Base-by-base conservation (phyloP, 164 flowering plant genomes). In the Magnolia changhungtana region DNA sequence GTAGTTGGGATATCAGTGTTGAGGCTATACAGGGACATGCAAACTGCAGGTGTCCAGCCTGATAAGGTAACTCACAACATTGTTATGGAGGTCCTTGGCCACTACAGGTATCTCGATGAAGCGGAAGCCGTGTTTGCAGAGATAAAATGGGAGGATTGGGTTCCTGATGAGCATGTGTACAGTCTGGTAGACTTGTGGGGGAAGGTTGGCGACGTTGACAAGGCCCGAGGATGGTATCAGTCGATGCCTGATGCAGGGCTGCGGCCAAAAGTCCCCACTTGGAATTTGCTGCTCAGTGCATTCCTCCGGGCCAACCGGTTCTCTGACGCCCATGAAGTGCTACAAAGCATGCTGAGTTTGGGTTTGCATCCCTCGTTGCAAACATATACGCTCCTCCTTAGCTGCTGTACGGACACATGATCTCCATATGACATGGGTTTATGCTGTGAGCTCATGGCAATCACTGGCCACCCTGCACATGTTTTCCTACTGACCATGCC, bases 171-270 rank as follows among this genome's bases (percentile, higher is more conserved):
- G 76, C 99, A 97, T 31, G 98, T 94, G 21, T 96, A 92, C 79
- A 98, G 99, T 68, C 76, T 96, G n/a, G 95, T 96, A n/a, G 97
- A 96, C 78, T 72, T 96, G 78, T 92, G 97, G 98, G 98, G 98
- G 7, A 94, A 94, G 79, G 78, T 91, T 37, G 97, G 98, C 31
- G 88, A 96, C 78, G 89, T 86, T 16, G 91, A 89, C 73, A 94
- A 89, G 82, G 98, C 99, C 50, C 84, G 86, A 84, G 87, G 78
- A 16, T 96, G 98, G 99, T 96, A 91, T 85, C 90, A 86, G 51
- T 82, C 92, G 45, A 96, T 96, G 99, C 92, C 92, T 51, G 72
- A 85, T 77, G 98, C 93, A 7, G 98, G 96, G 37, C 79, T 96
- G 75, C 74, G 85, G 64, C 98, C 99, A 2, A 96, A 96, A 79